Base-by-base conservation (phyloP, 2,329 filamentous ascomycete species). In the Phialophora macrospora region DNA sequence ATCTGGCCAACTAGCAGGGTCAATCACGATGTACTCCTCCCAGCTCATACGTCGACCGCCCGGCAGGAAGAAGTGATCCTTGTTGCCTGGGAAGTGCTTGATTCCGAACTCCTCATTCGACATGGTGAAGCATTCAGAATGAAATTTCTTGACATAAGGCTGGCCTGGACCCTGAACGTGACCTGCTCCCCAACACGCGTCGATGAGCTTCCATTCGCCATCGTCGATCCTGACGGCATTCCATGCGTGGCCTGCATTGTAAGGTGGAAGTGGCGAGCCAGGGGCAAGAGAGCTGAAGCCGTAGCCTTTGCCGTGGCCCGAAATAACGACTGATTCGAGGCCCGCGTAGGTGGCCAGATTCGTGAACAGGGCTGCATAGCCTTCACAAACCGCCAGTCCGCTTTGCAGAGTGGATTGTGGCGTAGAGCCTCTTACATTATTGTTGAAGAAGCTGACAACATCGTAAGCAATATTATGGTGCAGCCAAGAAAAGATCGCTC, bases 401-500 rank as follows among this genome's bases (percentile, higher is more conserved):
- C 85, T 85, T 32, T 87, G 84, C 11, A 98, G 86, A 0, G 90
- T 94, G 34, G 89, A 87, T 38, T 88, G 85, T 0, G 92, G 89
- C 0, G 87, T 89, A 49, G 87, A 88, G 7, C 85, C 82, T 68
- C 87, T 84, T 34, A 96, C 81, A 55, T 82, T 87, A 41, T 88
- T 86, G 63, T 84, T 86, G 74, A 96, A 96, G 80, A 97, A 96
- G 26, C 88, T 85, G 28, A 86, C 83, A 0, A 88, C 87, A 75
- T 98, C 92, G 76, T 98, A 99, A 55, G 84, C 84, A 64, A 99
- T 88, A 73, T 98, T 98, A 77, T 98, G 89, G 78, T 98, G 94
- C 48, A 93, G 87, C 95, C 95, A 99, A 0, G 91, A 92, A 75
- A 98, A 98, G 66, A 99, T 91, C 1, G 88, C 92, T 30, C 95